These are phyloP conservation scores for Osmanthus fragrans DNA, from an alignment of 257 asterid genomes.

Conservation along the genomic window DNA sequence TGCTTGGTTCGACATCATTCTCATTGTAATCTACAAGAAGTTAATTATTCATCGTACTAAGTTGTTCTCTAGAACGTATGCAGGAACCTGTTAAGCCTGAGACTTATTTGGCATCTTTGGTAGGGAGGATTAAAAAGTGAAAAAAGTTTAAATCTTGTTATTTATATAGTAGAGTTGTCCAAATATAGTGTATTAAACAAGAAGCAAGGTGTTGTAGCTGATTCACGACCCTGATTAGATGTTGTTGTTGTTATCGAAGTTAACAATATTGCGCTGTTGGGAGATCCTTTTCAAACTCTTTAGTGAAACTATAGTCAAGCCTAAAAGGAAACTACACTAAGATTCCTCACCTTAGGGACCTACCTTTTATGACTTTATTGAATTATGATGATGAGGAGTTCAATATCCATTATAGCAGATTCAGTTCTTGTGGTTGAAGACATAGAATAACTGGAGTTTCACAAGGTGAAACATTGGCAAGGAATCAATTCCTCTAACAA, in stretches of 20 bases:
- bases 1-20: too few species aligned
- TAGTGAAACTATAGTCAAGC: background rate
- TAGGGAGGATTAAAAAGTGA: too few species aligned
- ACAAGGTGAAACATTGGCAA: conserved; percentile 13
- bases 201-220: too few species aligned
- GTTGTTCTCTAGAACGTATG: too few species aligned
- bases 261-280: conserved; percentile 14
- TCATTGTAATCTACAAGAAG: too few species aligned
- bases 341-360: conserved; percentile 13
- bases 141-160: too few species aligned
- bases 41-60: too few species aligned
- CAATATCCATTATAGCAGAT: conserved; percentile 26
- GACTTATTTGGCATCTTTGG: too few species aligned
- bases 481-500: conserved; percentile 32
- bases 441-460: conserved; percentile 2
- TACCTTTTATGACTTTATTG: conserved; percentile 15
- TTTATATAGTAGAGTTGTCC: too few species aligned
- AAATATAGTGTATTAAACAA: too few species aligned
- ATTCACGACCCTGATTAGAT: background rate
- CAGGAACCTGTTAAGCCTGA: too few species aligned
- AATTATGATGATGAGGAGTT: conserved; percentile 14
- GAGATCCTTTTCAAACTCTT: conserved; percentile 21
- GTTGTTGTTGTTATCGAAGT: background rate
- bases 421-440: conserved; percentile 17
- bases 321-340: background rate